Evolutionary conservation across 495 filamentous ascomycete genomes (phyloP).

Genomic region (Astrothelium subdiscretum): DNA sequence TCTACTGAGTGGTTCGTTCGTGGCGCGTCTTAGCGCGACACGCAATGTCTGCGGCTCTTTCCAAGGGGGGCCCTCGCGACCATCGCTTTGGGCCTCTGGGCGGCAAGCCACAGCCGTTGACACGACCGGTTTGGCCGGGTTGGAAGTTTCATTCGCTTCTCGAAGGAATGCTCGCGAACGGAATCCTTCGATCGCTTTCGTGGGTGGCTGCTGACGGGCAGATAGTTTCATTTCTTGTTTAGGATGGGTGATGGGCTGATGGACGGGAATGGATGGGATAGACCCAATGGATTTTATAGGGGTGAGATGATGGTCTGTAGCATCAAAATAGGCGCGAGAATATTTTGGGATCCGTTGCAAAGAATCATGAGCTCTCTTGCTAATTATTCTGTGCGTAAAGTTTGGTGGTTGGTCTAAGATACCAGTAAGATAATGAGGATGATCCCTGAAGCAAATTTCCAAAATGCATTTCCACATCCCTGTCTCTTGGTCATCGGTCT

Average conservation of each 20-base stretch:
- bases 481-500: background rate
- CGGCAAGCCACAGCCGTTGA: background rate
- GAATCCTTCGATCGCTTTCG: background rate
- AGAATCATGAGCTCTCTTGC: background rate
- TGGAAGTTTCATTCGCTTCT: background rate
- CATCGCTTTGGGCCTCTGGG: background rate
- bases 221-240: background rate
- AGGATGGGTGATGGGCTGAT: background rate
- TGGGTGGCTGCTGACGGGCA: background rate
- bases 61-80: background rate
- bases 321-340: background rate
- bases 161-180: background rate
- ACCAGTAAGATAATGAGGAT: background rate
- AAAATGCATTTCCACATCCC: background rate
- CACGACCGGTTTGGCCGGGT: background rate
- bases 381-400: background rate
- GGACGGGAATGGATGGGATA: background rate
- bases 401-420: too few relatives aligned
- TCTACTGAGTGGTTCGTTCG: background rate
- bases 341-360: background rate
- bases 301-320: background rate
- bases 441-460: background rate
- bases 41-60: background rate
- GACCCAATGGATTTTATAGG: background rate
- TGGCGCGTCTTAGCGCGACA: background rate